Percentiles rank a stretch among this genome's conserved stretches.
Conservation (phyloP, 2,329 filamentous ascomycete genomes). For the Diaporthe nobilis region DNA sequence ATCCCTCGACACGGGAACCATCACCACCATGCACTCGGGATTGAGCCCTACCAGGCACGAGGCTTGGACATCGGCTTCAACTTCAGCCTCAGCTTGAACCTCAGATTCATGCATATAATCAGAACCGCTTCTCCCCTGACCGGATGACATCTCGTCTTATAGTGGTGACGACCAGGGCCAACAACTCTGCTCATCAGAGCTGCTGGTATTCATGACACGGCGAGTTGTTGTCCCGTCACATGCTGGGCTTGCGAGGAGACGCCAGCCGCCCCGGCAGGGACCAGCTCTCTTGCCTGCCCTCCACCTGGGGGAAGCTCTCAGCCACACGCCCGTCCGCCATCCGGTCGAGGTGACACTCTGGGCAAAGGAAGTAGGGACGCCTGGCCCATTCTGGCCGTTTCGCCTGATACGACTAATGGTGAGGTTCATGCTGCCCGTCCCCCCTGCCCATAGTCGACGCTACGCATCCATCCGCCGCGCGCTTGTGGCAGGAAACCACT, state of each 20-base stretch:
- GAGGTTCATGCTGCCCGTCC: neutral
- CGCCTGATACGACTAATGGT: neutral
- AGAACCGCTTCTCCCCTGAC: neutral
- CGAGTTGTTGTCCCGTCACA: conserved; percentile 1
- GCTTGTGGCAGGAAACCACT: neutral
- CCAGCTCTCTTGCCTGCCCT: conserved; percentile 7
- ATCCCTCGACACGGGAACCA: neutral
- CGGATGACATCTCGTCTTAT: conserved; percentile 16
- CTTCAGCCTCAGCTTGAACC: neutral
- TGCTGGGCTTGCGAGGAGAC: conserved; percentile 11
- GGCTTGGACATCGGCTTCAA: neutral
- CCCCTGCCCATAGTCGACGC: neutral
- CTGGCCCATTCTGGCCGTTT: conserved; percentile 4
- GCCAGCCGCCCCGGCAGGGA: neutral
- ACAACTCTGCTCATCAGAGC: neutral
- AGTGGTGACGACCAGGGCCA: neutral
- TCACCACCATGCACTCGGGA: neutral
- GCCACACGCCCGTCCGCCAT: conserved; percentile 3
- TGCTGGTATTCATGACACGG: neutral
- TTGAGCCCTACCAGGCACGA: neutral
- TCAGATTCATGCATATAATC: neutral
- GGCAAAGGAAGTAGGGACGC: neutral
- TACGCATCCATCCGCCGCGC: neutral
- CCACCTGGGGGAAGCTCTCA: neutral
- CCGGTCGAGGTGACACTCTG: neutral